Conservation (phyloP, 2,329 filamentous ascomycete species). For the Plenodomus biglobosus region DNA sequence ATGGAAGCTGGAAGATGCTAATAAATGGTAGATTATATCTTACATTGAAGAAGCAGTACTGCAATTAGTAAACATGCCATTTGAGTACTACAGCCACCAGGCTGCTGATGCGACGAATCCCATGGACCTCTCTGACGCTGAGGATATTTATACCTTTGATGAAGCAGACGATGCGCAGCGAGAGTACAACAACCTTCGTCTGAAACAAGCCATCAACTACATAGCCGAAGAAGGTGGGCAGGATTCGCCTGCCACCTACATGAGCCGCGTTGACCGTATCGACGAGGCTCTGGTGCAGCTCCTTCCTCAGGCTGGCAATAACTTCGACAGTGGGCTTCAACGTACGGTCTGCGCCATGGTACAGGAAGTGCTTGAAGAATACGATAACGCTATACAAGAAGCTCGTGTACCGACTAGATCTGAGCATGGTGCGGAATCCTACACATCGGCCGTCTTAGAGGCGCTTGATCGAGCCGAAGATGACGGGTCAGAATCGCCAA, state of each 20-base stretch:
- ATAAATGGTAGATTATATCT: neutral
- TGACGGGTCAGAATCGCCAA: neutral
- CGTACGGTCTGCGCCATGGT: constrained; percentile 23
- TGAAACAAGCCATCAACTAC: constrained; percentile 34
- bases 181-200: constrained; percentile 22
- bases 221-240: constrained; percentile 22
- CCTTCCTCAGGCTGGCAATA: constrained; percentile 12
- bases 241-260: constrained; percentile 21
- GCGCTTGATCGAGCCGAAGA: constrained; percentile 2
- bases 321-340: constrained; percentile 26
- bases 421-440: too few relatives aligned
- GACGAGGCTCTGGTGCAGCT: constrained; percentile 25
- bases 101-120: neutral
- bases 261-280: constrained; percentile 29
- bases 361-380: constrained; percentile 18
- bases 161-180: constrained; percentile 1
- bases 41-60: neutral
- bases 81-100: neutral
- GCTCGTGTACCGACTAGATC: neutral
- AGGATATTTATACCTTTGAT: constrained; percentile 1
- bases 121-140: constrained; percentile 11
- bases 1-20: constrained; percentile 1
- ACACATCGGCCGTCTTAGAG: constrained; percentile 1
- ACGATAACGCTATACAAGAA: constrained; percentile 11
- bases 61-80: constrained; percentile 7